A percentile compares a stretch with the other conserved stretches of the same genome.
These are phyloP conservation scores for Immersiella caudata DNA, from an alignment of 495 filamentous ascomycete genomes.

Conservation along the genomic window DNA sequence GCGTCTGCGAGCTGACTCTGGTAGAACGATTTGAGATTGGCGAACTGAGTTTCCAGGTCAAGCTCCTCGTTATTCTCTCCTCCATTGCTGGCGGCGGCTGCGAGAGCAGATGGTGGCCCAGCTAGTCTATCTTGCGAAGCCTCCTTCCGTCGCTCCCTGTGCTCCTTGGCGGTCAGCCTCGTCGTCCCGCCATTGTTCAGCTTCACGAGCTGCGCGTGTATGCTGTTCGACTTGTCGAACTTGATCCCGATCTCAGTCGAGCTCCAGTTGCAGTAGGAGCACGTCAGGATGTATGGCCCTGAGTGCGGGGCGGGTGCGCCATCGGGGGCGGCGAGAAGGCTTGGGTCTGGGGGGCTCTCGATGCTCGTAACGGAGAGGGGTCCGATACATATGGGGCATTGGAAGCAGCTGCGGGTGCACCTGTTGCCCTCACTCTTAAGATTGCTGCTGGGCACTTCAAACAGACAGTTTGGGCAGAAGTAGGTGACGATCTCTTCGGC, in stretches of 20 bases:
- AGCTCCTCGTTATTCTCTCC: conserved; percentile 25
- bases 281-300: conserved; percentile 78
- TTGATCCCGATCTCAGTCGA: conserved; percentile 85
- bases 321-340: conserved; percentile 43
- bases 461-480: conserved; percentile 94
- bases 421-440: conserved; percentile 93
- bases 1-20: conserved; percentile 66
- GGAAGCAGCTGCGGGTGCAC: conserved; percentile 92
- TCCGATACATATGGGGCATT: conserved; percentile 87
- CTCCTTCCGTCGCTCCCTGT: conserved; percentile 50
- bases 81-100: not conserved
- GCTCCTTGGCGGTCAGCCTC: conserved; percentile 44
- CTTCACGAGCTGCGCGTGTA: conserved; percentile 75
- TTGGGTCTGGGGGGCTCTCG: conserved; percentile 54
- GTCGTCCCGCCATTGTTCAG: conserved; percentile 55
- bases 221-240: conserved; percentile 84
- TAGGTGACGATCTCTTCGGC: conserved; percentile 90
- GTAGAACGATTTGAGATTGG: conserved; percentile 71
- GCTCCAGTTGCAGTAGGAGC: conserved; percentile 89
- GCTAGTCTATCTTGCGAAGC: conserved; percentile 26
- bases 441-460: conserved; percentile 89
- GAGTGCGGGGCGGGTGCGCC: conserved; percentile 34
- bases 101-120: conserved; percentile 21
- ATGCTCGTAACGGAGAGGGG: conserved; percentile 72
- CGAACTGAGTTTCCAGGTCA: conserved; percentile 53